Conservation (phyloP, 768 basidiomycete species). For the Pulveroboletus ravenelii region DNA sequence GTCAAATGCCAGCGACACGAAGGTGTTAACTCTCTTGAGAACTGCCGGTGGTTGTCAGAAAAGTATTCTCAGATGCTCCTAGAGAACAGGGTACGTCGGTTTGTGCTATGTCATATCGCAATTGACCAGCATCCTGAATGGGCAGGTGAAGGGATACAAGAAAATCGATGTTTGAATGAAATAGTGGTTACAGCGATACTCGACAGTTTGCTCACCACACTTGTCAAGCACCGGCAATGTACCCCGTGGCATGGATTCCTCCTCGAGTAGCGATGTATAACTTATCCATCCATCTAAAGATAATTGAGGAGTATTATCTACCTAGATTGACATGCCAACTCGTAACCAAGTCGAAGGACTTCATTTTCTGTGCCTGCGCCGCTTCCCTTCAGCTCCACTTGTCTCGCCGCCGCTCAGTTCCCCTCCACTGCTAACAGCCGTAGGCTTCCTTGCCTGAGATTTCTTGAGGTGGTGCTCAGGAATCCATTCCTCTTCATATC, state of each 20-base stretch:
- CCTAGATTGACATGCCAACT: not conserved
- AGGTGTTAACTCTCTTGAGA: conserved; percentile 89
- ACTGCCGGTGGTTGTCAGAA: conserved; percentile 81
- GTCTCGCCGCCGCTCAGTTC: conserved; percentile 63
- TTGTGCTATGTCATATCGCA: not conserved
- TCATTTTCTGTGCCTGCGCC: conserved; percentile 50
- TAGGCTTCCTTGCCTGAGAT: conserved; percentile 46
- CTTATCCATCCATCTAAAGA: conserved; percentile 3
- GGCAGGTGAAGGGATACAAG: conserved; percentile 85
- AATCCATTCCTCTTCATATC: conserved; percentile 88
- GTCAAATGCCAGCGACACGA: conserved; percentile 85
- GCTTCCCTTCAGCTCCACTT: conserved; percentile 52
- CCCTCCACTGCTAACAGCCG: conserved; percentile 53
- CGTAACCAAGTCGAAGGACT: not conserved
- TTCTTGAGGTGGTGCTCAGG: conserved; percentile 85
- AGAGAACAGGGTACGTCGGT: conserved; percentile 66
- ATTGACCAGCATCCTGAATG: conserved; percentile 1
- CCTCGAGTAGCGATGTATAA: conserved; percentile 4
- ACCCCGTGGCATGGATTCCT: not conserved
- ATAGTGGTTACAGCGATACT: not conserved
- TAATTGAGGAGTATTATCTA: not conserved
- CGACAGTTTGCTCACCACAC: not conserved
- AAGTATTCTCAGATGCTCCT: conserved; percentile 75
- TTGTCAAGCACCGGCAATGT: not conserved
- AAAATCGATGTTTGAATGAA: conserved; percentile 51